phyloP scores from a whole-genome alignment of 768 basidiomycete species.

The Fomitopsis pulvina region DNA sequence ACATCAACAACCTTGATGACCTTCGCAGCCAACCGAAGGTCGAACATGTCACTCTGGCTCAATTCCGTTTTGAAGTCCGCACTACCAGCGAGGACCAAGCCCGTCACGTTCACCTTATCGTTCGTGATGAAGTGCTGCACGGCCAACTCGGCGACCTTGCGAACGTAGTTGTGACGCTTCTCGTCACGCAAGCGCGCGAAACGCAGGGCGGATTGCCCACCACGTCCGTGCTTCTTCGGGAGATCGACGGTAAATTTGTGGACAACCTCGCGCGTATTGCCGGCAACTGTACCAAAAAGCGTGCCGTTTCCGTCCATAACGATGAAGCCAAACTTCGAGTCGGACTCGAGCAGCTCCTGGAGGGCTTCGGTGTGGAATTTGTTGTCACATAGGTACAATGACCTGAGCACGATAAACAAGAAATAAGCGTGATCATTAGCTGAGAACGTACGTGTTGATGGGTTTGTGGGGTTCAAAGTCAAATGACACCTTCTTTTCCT shows the following conservation, averaged over 20 bases:
- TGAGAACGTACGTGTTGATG: constrained; percentile 81
- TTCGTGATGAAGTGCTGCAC: constrained; percentile 97
- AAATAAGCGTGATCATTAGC: not conserved
- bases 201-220: constrained; percentile 99
- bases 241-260: constrained; percentile 99
- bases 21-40: constrained; percentile 80
- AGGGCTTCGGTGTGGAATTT: constrained; percentile 99
- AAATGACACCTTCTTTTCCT: constrained; percentile 98
- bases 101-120: constrained; percentile 98
- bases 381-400: constrained; percentile 98
- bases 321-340: constrained; percentile 97
- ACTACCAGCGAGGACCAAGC: constrained; percentile 91
- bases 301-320: constrained; percentile 99
- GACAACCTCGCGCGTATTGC: constrained; percentile 94
- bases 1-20: constrained; percentile 98
- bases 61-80: constrained; percentile 99
- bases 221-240: constrained; percentile 99
- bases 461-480: constrained; percentile 99
- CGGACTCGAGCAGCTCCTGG: constrained; percentile 93
- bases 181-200: constrained; percentile 99
- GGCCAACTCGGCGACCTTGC: constrained; percentile 95
- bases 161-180: constrained; percentile 99
- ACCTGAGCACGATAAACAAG: constrained; percentile 39
- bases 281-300: constrained; percentile 91
- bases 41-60: constrained; percentile 94